These are phyloP conservation scores for Vinca minor DNA, from an alignment of 257 asterid species.

Conservation along the genomic window DNA sequence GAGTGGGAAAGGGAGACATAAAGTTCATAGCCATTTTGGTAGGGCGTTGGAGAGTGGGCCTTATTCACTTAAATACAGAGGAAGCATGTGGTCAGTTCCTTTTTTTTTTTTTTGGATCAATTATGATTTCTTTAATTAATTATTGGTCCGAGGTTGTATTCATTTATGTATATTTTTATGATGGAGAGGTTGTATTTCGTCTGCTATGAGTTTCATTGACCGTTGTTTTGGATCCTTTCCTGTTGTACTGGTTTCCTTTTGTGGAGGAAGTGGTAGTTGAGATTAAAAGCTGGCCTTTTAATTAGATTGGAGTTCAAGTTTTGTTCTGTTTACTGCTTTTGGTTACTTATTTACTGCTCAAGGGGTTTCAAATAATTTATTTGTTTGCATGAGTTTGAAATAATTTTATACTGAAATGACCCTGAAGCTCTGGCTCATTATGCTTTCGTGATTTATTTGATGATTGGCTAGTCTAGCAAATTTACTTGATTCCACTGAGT, in stretches of 20 bases:
- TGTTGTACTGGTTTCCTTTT: not conserved
- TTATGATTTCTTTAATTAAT: slow-evolving; percentile 6
- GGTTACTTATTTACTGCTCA: not conserved
- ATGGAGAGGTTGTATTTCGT: not conserved
- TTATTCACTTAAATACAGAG: slow-evolving; percentile 75
- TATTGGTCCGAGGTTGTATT: not conserved
- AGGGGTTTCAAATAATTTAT: too few species aligned
- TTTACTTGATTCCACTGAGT: not conserved
- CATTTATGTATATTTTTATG: too few species aligned
- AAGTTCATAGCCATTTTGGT: slow-evolving; percentile 92
- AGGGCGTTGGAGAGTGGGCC: slow-evolving; percentile 96
- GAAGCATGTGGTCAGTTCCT: slow-evolving; percentile 92
- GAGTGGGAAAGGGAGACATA: slow-evolving; percentile 88
- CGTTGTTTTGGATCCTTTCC: not conserved
- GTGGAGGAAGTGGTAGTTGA: not conserved
- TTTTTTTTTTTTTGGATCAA: not conserved
- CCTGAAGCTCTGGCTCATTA: not conserved
- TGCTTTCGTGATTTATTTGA: too few species aligned
- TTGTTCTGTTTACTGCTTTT: too few species aligned
- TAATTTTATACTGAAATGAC: too few species aligned
- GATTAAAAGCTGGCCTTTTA: not conserved
- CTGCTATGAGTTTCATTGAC: not conserved
- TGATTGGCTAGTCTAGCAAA: not conserved
- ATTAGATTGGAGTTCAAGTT: not conserved
- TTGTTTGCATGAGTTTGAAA: not conserved